Evolutionary conservation across 345 rosid genomes (phyloP), one percentile per base, ranked within the genome.

Genomic region (Microthlaspi erraticum): DNA sequence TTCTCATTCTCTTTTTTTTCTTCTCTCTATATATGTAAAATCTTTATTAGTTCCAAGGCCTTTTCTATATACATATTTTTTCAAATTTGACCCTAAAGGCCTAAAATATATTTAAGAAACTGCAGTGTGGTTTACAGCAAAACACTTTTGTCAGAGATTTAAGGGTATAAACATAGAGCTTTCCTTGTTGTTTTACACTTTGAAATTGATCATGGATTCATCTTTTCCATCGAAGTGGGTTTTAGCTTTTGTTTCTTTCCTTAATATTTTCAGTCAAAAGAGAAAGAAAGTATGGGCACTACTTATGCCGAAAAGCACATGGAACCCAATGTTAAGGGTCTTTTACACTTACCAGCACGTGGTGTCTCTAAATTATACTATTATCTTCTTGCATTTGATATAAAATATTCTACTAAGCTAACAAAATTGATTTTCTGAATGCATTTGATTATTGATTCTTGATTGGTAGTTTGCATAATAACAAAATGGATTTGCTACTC

Each of bases 291-390:
- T 81, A 82, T 84, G 87, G 80, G 88, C 82, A 67, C 70, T 54
- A 63, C 61, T 70, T 54, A 75, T 73, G 76, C 75, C 68, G 52
- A 78, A 81, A 83, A 58, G 83, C 84, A 76, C 85, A 79, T 89
- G 89, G 85, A 85, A 83, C 86, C 90, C 88, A 79, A 69, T 70
- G 71, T 39, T 52, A 34, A 48, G 71, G 66, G 74, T 63, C 51
- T 53, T 60, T 55, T 69, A 75, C 39, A 23, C 26, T 23, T 23
- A 23, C 26, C 26, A 38, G 38, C 71, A 75, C 65, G 54, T 56
- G 61, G 45, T 64, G 10, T 43, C 68, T 23, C 38, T 74, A 64
- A 38, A 39, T 18, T 49, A 34, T 57, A 38, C n/a, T 1, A 38
- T 18, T 1, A 44, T 54, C 49, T 14, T 63, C 31, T 62, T 57